Percentiles rank a stretch among this genome's conserved stretches.
Evolutionary conservation across 768 basidiomycete genomes (phyloP).

Genomic region (Tricholoma sp.): DNA sequence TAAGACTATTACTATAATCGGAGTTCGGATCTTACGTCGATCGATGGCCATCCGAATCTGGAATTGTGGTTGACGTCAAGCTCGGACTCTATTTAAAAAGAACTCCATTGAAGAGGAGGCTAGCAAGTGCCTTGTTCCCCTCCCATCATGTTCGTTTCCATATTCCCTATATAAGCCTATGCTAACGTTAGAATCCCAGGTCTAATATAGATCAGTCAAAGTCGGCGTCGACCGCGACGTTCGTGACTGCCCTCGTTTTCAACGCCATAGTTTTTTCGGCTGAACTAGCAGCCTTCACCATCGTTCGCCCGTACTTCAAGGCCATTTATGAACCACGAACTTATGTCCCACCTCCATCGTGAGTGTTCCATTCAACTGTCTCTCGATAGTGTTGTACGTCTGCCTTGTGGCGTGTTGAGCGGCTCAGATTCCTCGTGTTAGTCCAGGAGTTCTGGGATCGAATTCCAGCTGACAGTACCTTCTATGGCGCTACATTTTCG

Average conservation of each 20-base stretch:
- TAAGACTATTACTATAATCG: background rate
- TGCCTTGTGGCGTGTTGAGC: background rate
- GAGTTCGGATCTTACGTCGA: background rate
- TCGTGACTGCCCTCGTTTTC: conserved; percentile 80
- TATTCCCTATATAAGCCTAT: no score
- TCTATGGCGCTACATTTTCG: background rate
- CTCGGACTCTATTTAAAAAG: conserved; percentile 4
- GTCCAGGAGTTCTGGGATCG: background rate
- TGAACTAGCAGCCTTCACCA: conserved; percentile 74
- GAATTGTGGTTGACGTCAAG: conserved; percentile 15
- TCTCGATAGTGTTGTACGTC: background rate
- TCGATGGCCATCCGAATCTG: background rate
- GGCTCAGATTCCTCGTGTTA: background rate
- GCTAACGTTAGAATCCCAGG: conserved; percentile 20
- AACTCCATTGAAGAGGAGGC: background rate
- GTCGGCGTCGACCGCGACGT: conserved; percentile 69
- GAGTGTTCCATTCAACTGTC: conserved; percentile 11
- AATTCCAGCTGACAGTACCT: background rate
- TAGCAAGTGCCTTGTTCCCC: conserved; percentile 5
- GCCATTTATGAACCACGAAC: conserved; percentile 87
- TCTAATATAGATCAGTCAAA: conserved; percentile 36
- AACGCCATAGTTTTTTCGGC: conserved; percentile 68
- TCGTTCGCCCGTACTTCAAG: conserved; percentile 81
- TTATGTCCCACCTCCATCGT: conserved; percentile 46
- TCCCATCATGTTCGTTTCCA: conserved; percentile 19